Evolutionary conservation across 306 rosid genomes (phyloP).

Genomic region (Vigna unguiculata): DNA sequence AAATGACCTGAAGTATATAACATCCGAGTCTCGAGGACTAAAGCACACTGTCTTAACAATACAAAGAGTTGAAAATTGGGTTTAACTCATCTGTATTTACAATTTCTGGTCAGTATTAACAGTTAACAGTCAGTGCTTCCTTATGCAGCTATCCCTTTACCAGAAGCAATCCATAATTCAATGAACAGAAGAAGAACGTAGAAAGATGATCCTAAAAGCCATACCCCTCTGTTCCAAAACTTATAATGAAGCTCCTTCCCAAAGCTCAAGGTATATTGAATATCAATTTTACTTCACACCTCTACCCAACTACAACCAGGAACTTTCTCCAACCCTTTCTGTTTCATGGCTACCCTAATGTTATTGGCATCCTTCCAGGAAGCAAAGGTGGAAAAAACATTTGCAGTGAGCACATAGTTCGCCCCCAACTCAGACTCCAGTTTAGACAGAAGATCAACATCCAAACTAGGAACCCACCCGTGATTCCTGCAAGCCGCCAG

Average conservation of each 20-base stretch:
- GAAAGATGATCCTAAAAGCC: not conserved
- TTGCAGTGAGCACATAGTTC: constrained; percentile 66
- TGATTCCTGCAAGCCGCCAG: constrained; percentile 63
- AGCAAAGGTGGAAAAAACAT: constrained; percentile 54
- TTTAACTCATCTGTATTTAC: constrained; percentile 30
- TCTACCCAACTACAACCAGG: constrained; percentile 78
- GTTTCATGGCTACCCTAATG: constrained; percentile 65
- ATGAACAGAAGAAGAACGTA: not conserved
- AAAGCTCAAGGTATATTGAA: not conserved
- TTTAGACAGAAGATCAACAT: constrained; percentile 54
- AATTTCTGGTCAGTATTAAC: constrained; percentile 26
- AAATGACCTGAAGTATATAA: no score
- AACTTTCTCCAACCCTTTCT: constrained; percentile 58
- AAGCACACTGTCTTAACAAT: not conserved
- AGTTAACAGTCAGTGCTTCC: constrained; percentile 5
- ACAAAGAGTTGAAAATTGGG: not conserved
- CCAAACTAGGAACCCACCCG: constrained; percentile 52
- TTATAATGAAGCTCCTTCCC: not conserved
- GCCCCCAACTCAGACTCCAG: constrained; percentile 65
- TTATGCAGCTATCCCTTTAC: not conserved
- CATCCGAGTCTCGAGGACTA: not conserved
- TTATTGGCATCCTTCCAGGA: constrained; percentile 62
- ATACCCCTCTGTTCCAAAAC: constrained; percentile 11
- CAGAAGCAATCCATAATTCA: not conserved
- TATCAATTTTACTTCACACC: constrained; percentile 50